Base-by-base conservation (phyloP, 202 grass and related monocot species). In the Digitaria exilis region DNA sequence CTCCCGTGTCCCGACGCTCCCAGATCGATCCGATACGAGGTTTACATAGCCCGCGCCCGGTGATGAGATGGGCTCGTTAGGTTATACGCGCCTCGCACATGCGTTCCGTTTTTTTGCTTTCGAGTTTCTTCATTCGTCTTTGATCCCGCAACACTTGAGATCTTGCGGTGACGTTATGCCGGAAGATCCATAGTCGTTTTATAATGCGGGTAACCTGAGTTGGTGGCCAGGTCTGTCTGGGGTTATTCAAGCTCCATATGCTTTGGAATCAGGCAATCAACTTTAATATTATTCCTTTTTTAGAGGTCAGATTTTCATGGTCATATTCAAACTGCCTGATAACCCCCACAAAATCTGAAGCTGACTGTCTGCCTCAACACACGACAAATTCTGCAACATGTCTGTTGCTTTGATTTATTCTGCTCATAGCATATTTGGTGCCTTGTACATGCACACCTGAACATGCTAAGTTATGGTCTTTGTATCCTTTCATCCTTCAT, bases 21-120 rank as follows among this genome's bases (percentile, higher is more conserved):
- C 60, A 65, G 44, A 79, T 79, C 18, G 60, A 79, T 65, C 32
- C 11, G 29, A 79, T 58, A 15, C 76, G 76, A 79, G 60, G 60
- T 50, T 78, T 71, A 50, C 69, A n/a, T 71, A 71, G 69, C 69
- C 69, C 31, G 7, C 1, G 69, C 44, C 68, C 15, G 26, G 44
- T 9, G 0, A 29, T 29, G 1, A 46, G 14, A 19, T 71, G 68
- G 68, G 69, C 32, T 31, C 9, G 0, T 49, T 10, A 18, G 69
- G 69, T 50, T 71, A 71, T 71, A 71, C 69, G 69, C 69, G 44
- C 69, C 69, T 71, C 69, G 44, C 25, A 71, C 44, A 50, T 31
- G 68, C 39, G n/a, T 41, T 22, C 13, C 18, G 2, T 9, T n/a
- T n/a, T n/a, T n/a, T n/a, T 18, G 19, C 0, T 18, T 34, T 7